A percentile compares a stretch with the other conserved stretches of the same genome.
phyloP scores from a whole-genome alignment of 176 grass and related monocot genomes.

The Aegilops sharonensis region DNA sequence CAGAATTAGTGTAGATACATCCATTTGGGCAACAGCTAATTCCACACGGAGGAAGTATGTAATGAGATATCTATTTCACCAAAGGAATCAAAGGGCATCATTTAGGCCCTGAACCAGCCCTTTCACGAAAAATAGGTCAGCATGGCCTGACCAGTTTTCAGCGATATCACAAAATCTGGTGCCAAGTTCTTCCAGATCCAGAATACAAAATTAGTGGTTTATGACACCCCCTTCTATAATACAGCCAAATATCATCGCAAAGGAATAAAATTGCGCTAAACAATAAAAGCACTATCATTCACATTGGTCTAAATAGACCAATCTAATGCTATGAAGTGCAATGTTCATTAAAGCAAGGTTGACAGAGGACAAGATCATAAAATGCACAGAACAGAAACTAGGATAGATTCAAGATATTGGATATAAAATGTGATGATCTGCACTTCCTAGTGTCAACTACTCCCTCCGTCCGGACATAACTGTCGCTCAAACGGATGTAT shows the following conservation, averaged over 20 bases:
- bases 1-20: too few species aligned
- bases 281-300: neutral
- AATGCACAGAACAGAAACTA: slow-evolving; percentile 1
- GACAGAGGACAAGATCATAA: neutral
- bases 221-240: neutral
- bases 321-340: neutral
- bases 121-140: neutral
- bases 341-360: slow-evolving; percentile 1
- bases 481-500: too few species aligned
- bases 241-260: neutral
- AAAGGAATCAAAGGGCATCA: neutral
- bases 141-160: neutral
- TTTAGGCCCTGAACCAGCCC: neutral
- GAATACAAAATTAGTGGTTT: neutral
- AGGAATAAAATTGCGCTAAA: slow-evolving; percentile 11
- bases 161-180: neutral
- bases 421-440: neutral
- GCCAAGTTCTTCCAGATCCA: neutral
- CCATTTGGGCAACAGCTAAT: too few species aligned
- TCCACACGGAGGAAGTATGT: neutral
- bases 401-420: neutral
- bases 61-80: neutral
- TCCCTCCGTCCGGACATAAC: too few species aligned
- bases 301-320: neutral
- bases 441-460: neutral